phyloP scores from a whole-genome alignment of 83 land plant species.

The Picea abies region DNA sequence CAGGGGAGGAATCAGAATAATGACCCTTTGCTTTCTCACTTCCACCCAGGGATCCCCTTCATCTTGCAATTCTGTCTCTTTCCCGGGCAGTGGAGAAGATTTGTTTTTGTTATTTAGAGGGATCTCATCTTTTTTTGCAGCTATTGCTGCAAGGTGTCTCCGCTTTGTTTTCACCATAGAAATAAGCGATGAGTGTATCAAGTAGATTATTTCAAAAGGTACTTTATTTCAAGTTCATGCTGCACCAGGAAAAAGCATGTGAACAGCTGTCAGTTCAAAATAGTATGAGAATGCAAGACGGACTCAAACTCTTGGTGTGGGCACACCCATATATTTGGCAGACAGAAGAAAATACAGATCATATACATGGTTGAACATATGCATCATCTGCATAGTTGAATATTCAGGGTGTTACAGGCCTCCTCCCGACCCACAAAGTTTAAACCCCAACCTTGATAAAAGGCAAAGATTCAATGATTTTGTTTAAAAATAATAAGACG shows the following conservation, averaged over 20 bases:
- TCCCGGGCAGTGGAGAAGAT: neutral
- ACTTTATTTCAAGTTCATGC: neutral
- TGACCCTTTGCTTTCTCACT: slow-evolving; percentile 69
- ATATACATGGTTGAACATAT: neutral
- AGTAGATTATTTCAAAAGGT: neutral
- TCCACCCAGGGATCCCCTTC: slow-evolving; percentile 58
- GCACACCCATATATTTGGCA: neutral
- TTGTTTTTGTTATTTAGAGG: neutral
- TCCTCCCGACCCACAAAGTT: neutral
- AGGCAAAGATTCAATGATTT: neutral
- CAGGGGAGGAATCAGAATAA: slow-evolving; percentile 59
- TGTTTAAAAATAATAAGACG: neutral
- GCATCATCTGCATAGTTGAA: neutral
- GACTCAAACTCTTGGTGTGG: too few species aligned
- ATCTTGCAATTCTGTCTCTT: slow-evolving; percentile 11
- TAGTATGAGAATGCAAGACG: neutral
- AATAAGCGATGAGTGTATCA: neutral
- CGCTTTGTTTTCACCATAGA: slow-evolving; percentile 24
- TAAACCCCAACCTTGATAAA: neutral
- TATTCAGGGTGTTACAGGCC: neutral
- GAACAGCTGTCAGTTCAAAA: neutral
- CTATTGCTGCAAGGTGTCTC: slow-evolving; percentile 20
- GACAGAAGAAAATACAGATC: neutral
- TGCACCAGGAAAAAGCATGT: neutral
- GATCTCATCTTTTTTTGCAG: slow-evolving; percentile 15